These are phyloP conservation scores for Kodamaea fukazawae DNA, from an alignment of 805 yeast species.

Conservation along the genomic window DNA sequence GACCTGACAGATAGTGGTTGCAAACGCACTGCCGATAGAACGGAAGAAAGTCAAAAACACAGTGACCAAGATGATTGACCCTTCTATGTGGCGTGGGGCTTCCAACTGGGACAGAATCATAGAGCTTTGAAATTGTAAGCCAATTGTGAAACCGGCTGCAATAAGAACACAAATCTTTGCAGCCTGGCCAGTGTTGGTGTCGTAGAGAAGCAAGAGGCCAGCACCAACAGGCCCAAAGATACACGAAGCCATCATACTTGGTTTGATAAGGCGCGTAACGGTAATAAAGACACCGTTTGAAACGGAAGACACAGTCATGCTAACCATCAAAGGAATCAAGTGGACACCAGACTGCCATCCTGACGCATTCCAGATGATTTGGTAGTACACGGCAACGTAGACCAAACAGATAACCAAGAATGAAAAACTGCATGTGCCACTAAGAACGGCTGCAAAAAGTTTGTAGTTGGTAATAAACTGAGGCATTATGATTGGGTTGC, in stretches of 20 bases:
- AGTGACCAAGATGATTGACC: constrained; percentile 35
- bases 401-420: constrained; percentile 39
- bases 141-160: constrained; percentile 33
- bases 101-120: constrained; percentile 34
- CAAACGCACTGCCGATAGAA: constrained; percentile 32
- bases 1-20: constrained; percentile 31
- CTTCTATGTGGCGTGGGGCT: constrained; percentile 36
- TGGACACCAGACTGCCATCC: constrained; percentile 39
- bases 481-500: constrained; percentile 46
- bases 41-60: constrained; percentile 32
- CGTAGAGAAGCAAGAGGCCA: constrained; percentile 30
- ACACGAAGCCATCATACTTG: constrained; percentile 30
- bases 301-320: constrained; percentile 33
- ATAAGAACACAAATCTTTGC: constrained; percentile 34
- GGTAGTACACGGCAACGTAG: constrained; percentile 38
- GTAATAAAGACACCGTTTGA: constrained; percentile 31
- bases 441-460: constrained; percentile 37
- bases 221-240: constrained; percentile 32
- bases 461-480: constrained; percentile 37
- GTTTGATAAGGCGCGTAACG: constrained; percentile 27
- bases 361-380: constrained; percentile 33
- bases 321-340: constrained; percentile 32
- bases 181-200: constrained; percentile 19
- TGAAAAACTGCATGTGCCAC: constrained; percentile 33
- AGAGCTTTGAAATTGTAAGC: constrained; percentile 36